Percentiles rank a stretch among this genome's conserved stretches.
Conservation (phyloP, 2,329 filamentous ascomycete genomes). For the Cordyceps fumosorosea region DNA sequence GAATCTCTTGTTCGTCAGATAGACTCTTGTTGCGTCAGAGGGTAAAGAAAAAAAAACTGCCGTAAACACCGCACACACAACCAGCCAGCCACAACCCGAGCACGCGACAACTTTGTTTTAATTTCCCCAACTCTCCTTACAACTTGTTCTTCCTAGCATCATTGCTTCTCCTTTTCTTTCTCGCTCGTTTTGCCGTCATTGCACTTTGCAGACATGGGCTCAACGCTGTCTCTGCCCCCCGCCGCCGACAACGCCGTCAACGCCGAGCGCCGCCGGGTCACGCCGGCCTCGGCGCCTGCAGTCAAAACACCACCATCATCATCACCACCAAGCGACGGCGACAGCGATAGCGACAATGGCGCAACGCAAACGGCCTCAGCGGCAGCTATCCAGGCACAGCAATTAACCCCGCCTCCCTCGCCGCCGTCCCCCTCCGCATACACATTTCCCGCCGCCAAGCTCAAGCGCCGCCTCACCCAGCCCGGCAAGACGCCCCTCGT, state of each 20-base stretch:
- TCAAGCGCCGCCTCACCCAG: slow-evolving; percentile 45
- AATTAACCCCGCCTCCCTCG: slow-evolving; percentile 4
- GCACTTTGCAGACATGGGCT: slow-evolving; percentile 4
- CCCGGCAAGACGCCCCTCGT: slow-evolving; percentile 55
- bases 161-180: neutral
- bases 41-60: neutral
- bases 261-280: slow-evolving; percentile 5
- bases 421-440: slow-evolving; percentile 35
- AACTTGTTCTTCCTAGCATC: neutral
- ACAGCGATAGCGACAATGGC: neutral
- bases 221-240: slow-evolving; percentile 2
- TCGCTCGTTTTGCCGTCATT: neutral
- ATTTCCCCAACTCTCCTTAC: neutral
- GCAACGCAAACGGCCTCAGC: neutral
- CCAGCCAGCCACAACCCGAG: neutral
- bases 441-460: slow-evolving; percentile 53
- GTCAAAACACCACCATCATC: neutral
- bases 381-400: neutral
- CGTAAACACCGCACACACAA: slow-evolving; percentile 2
- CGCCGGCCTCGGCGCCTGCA: slow-evolving; percentile 1
- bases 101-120: neutral
- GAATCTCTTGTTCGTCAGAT: slow-evolving; percentile 5
- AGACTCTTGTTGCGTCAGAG: slow-evolving; percentile 3
- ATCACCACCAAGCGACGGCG: neutral
- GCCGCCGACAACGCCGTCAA: neutral